Evolutionary conservation across 2,329 filamentous ascomycete species (phyloP), one percentile per base, ranked within the genome.

Genomic region (Simplicillium aogashimaense): DNA sequence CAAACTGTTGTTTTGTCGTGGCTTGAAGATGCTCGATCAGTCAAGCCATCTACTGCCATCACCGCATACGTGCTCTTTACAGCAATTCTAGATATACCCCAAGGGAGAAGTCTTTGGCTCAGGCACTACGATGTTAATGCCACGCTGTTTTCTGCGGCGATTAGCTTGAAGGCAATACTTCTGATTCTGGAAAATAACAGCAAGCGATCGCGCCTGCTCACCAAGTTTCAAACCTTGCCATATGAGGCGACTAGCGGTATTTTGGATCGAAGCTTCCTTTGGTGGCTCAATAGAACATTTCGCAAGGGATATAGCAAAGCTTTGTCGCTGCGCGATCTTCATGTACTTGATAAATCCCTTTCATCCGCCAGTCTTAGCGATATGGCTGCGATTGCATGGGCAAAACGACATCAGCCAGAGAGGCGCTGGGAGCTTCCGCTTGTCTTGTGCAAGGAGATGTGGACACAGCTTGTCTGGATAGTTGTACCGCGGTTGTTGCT

Each of bases 241-340:
- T 47, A 52, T 2, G 61, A 65, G 43, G 47, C 50, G 4, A 63
- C 57, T 2, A 54, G 53, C 34, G 55, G 58, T n/a, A 39, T 56
- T 30, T 45, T 60, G 29, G 58, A 53, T 42, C 47, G 55, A 17
- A 56, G 52, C 15, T 41, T 61, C 11, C 56, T 60, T 34, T 58
- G 54, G 55, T 61, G 58, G 58, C 36, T 61, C 17, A 58, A 58
- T 33, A 36, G 46, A 6, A 40, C 59, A 2, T 54, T 61, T 39
- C 32, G 43, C 9, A 43, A 42, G 10, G 56, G 56, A 6, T 51
- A 51, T 30, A 30, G 34, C 20, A 29, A 28, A 4, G 16, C 30
- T 16, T 41, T 52, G 7, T 40, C 44, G 3, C 15, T 47, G 25
- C 30, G 43, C 11, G 41, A 46, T 20, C 39, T 47, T 1, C 42